Evolutionary conservation across 495 filamentous ascomycete species (phyloP).

Genomic region (Margaritispora aquatica): DNA sequence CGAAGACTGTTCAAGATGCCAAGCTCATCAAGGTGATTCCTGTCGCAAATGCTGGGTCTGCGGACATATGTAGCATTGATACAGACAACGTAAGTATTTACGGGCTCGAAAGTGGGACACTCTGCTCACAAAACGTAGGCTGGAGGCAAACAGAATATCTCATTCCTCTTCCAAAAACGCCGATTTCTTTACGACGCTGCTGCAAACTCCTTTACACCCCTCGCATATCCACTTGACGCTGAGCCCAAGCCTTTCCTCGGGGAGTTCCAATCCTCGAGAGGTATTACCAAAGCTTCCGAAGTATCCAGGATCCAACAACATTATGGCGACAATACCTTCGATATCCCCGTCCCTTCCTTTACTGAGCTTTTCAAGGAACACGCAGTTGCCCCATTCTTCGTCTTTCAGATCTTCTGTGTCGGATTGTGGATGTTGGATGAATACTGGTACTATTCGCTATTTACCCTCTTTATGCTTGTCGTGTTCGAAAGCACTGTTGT

Average conservation of each 20-base stretch:
- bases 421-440: constrained; percentile 98
- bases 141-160: constrained; percentile 65
- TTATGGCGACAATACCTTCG: constrained; percentile 95
- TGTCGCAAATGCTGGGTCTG: constrained; percentile 76
- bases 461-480: constrained; percentile 97
- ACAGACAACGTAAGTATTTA: constrained; percentile 55
- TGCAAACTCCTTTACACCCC: constrained; percentile 64
- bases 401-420: constrained; percentile 98
- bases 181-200: constrained; percentile 80
- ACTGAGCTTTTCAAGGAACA: constrained; percentile 96
- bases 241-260: constrained; percentile 73
- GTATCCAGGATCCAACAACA: constrained; percentile 76
- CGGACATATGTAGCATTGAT: constrained; percentile 79
- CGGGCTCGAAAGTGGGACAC: neutral
- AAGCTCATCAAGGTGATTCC: constrained; percentile 90
- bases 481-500: constrained; percentile 98
- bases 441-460: constrained; percentile 99
- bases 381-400: constrained; percentile 97
- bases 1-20: constrained; percentile 69
- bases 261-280: constrained; percentile 70
- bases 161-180: constrained; percentile 97
- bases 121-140: constrained; percentile 35
- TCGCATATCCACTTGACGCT: constrained; percentile 78
- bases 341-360: constrained; percentile 95
- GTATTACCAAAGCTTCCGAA: constrained; percentile 64